phyloP scores from a whole-genome alignment of 2,329 filamentous ascomycete species.

The Ophiostoma sp. region DNA sequence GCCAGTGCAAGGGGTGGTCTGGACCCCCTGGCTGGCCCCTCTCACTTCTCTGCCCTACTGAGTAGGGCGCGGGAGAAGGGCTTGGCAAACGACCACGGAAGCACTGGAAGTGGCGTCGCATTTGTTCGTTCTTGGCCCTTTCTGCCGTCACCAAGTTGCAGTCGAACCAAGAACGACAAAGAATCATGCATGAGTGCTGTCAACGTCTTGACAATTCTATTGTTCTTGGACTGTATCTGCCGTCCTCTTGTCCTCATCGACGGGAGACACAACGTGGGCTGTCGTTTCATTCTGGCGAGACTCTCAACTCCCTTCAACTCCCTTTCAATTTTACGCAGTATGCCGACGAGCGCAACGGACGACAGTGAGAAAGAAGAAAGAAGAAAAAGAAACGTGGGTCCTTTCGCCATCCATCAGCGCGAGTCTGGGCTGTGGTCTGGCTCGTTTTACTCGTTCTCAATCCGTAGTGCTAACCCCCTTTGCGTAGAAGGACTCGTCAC shows the following conservation, averaged over 20 bases:
- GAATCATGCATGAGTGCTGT: not conserved
- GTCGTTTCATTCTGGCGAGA: not conserved
- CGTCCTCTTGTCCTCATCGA: not conserved
- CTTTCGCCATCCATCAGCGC: not conserved
- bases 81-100: not conserved
- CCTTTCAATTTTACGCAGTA: not conserved
- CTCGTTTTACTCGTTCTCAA: not conserved
- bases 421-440: not conserved
- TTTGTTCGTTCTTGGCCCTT: not conserved
- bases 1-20: not conserved
- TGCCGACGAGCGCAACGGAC: not conserved
- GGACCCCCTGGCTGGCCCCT: not conserved
- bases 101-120: not conserved
- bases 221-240: not conserved
- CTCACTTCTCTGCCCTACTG: not conserved
- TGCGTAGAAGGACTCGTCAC: constrained; percentile 1
- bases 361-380: not conserved
- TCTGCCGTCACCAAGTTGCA: not conserved
- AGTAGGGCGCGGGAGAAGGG: not conserved
- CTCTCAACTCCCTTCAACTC: not conserved
- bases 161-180: not conserved
- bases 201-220: not conserved
- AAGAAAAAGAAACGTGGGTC: not conserved
- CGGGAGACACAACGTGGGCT: not conserved
- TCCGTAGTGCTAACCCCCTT: not conserved